Percentiles rank a stretch among this genome's conserved stretches.
Evolutionary conservation across 2,329 filamentous ascomycete genomes (phyloP).

Genomic region (Ascochyta viciae-villosae): DNA sequence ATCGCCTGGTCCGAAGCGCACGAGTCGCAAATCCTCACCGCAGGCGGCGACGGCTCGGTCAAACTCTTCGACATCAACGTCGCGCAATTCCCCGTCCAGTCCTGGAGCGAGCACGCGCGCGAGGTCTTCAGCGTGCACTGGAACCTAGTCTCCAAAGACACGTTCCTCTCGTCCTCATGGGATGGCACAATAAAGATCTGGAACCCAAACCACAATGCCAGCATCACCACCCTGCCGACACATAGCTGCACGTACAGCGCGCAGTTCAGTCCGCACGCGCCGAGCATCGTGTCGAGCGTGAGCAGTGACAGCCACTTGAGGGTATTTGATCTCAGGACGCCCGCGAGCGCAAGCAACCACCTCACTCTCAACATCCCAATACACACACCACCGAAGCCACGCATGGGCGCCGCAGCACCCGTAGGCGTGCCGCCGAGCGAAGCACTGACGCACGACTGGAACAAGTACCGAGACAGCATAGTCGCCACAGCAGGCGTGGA

Average conservation of each 20-base stretch:
- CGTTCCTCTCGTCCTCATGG: constrained; percentile 91
- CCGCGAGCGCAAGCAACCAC: constrained; percentile 85
- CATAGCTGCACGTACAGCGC: constrained; percentile 94
- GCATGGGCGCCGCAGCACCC: constrained; percentile 51
- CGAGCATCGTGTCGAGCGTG: constrained; percentile 84
- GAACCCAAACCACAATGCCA: constrained; percentile 78
- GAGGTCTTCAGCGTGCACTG: constrained; percentile 93
- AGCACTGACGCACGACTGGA: constrained; percentile 96
- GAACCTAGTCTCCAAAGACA: constrained; percentile 90
- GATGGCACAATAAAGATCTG: constrained; percentile 96
- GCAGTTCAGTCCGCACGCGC: constrained; percentile 88
- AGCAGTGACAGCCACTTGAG: constrained; percentile 88
- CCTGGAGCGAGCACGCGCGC: constrained; percentile 90
- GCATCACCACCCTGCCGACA: constrained; percentile 84
- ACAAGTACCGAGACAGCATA: constrained; percentile 89
- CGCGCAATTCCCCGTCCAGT: constrained; percentile 84
- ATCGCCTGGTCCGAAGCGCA: constrained; percentile 94
- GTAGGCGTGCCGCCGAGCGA: constrained; percentile 71
- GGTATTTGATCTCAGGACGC: constrained; percentile 89
- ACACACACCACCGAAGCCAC: constrained; percentile 68
- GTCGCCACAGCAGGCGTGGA: constrained; percentile 92
- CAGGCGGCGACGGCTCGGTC: constrained; percentile 90
- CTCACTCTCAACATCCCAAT: constrained; percentile 83
- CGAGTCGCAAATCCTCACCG: constrained; percentile 89
- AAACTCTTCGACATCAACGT: constrained; percentile 91